phyloP scores from a whole-genome alignment of 129 eudicot species.

The Smallanthus sonchifolius region DNA sequence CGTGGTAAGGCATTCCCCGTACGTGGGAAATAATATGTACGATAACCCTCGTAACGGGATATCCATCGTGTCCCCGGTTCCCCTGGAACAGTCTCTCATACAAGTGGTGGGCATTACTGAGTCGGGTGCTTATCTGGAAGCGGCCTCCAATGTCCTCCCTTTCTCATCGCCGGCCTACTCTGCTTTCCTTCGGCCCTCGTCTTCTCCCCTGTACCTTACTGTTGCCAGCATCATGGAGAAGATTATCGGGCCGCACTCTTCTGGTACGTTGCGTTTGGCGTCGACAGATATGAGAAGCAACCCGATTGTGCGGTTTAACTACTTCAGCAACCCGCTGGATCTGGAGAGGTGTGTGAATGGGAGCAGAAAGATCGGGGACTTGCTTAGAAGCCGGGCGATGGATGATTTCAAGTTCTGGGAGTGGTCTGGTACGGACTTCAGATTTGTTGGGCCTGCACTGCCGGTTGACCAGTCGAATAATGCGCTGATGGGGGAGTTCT shows the following conservation, averaged over 20 bases:
- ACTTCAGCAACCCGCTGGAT: conserved; percentile 66
- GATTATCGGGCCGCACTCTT: conserved; percentile 60
- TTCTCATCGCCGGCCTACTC: conserved; percentile 46
- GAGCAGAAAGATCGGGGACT: conserved; percentile 49
- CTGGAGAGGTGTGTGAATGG: conserved; percentile 64
- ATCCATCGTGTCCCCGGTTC: conserved; percentile 68
- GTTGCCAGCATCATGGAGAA: conserved; percentile 88
- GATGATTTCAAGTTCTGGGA: conserved; percentile 58
- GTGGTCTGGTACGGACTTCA: conserved; percentile 62
- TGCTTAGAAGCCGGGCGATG: conserved; percentile 69
- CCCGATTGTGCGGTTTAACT: conserved; percentile 71
- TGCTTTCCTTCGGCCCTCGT: conserved; percentile 34
- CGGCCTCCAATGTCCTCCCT: conserved; percentile 76
- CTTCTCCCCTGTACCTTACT: conserved; percentile 56
- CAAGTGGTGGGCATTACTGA: conserved; percentile 83
- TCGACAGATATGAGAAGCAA: conserved; percentile 67
- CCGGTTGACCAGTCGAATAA: conserved; percentile 56
- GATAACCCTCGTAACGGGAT: conserved; percentile 90
- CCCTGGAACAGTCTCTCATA: conserved; percentile 75
- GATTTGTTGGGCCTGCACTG: conserved; percentile 73
- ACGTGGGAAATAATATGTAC: conserved; percentile 60
- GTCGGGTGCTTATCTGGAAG: conserved; percentile 71
- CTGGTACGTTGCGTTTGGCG: conserved; percentile 61
- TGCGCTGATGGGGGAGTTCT: conserved; percentile 50
- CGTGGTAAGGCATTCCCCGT: conserved; percentile 59